These are phyloP conservation scores for Tylopilus rubrobrunneus DNA, from an alignment of 768 basidiomycete species.

Conservation along the genomic window DNA sequence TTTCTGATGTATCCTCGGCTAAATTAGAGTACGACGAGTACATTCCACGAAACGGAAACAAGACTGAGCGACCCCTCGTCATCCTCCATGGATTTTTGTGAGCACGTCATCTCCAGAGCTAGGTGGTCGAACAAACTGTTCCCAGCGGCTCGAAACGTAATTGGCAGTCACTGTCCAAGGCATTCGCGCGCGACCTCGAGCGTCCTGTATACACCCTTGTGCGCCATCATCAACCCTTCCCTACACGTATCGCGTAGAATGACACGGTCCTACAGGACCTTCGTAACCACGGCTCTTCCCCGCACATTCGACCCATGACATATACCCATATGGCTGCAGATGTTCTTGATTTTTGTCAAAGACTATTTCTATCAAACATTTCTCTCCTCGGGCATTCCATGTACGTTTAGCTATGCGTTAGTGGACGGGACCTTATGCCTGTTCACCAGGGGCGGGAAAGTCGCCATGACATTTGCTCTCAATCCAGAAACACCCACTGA, in stretches of 20 bases:
- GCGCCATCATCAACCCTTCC: conserved; percentile 12
- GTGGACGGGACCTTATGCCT: neutral
- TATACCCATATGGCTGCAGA: conserved; percentile 81
- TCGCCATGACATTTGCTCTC: conserved; percentile 67
- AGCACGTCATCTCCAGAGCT: conserved; percentile 20
- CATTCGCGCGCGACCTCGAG: conserved; percentile 59
- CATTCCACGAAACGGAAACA: conserved; percentile 27
- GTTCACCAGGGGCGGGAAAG: conserved; percentile 74
- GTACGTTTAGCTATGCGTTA: conserved; percentile 40
- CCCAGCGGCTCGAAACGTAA: conserved; percentile 84
- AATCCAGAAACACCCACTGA: conserved; percentile 37
- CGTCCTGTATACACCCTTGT: conserved; percentile 76
- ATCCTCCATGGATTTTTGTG: conserved; percentile 67
- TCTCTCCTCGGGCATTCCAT: conserved; percentile 88
- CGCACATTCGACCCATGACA: conserved; percentile 67
- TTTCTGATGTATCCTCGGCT: conserved; percentile 19
- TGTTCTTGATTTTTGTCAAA: conserved; percentile 60
- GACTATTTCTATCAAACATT: conserved; percentile 52
- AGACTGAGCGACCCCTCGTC: conserved; percentile 42
- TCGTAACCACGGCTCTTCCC: conserved; percentile 86
- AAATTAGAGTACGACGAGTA: conserved; percentile 32
- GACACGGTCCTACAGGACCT: conserved; percentile 54
- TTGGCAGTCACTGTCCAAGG: conserved; percentile 79
- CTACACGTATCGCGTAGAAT: neutral
- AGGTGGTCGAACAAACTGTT: neutral